Base-by-base conservation (phyloP, 176 grass and related monocot genomes). In the Areca catechu region DNA sequence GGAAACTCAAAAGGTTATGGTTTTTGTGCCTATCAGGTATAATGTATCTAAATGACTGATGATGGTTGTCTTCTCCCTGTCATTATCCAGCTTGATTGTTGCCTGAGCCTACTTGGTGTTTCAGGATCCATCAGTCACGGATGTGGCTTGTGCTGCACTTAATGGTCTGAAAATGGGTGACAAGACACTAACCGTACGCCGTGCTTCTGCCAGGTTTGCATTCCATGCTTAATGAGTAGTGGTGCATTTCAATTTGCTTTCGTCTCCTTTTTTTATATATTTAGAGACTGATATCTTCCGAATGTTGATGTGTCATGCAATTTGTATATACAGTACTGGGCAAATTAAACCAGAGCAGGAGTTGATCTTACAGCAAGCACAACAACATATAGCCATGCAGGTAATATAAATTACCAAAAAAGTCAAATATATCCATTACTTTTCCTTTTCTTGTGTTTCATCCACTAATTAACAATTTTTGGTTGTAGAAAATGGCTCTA, bases 1-100 rank as follows among this genome's bases (percentile, higher is more conserved):
- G 70, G 70, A 47, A 72, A 72, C 28, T 62, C 70, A 53, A 72
- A 72, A 62, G 70, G 70, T 54, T 72, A 72, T 72, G 70, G 70
- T 18, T 72, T 72, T 54, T 72, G 69, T 72, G 69, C 61, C 23
- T 72, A 72, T 59, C 69, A 72, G 69, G 69, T 72, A 72, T 53
- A 4, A 54, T 66, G 16, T 19, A 50, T 23, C 19, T 15, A 48
- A 16, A 43, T 27, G 24, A 62, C 37, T 53, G 6, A 17, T 34
- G 9, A 53, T 53, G 17, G 23, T 23, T 16, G 12, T 20, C 22
- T 23, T 29, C 34, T 17, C 2, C 18, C 29, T 53, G 6, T 30
- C 24, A 19, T 67, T 16, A 43, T 5, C 43, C 22, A 28, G 15
- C 53, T 61, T 43, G 51, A 17, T 19, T 62, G 48, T 37, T 27